Evolutionary conservation across 139 green algal species (phyloP), one percentile per base, ranked within the genome.

Genomic region (Chlamydomonas schloesseri): DNA sequence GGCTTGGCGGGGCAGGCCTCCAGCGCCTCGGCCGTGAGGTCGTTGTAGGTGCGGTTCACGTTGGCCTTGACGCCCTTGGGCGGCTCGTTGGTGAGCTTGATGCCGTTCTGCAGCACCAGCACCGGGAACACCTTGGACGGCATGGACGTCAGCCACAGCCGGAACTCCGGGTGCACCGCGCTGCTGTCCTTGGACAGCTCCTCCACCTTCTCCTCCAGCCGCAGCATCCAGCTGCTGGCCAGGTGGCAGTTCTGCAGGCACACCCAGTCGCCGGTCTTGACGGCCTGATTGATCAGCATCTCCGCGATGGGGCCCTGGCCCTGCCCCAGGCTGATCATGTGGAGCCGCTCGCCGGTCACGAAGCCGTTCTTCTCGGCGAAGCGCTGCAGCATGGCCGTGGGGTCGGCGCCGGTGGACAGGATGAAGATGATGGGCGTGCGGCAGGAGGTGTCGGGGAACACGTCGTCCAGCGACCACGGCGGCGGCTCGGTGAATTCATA

Each of bases 161-260:
- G 83, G 88, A 97, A 97, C 81, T 97, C 94, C 9, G 88, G 80
- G 89, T 97, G 92, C 75, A 95, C 84, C 9, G 34, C 29, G 24
- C 64, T 71, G 24, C 34, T 55, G 71, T 91, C 88, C 34, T 73
- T 82, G 21, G 69, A 55, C 58, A 93, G 64, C 88, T 93, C 89
- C 80, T 94, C 89, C 83, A 92, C 91, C 77, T 87, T 81, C 67
- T 90, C 77, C 73, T 94, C 90, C n/a, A 96, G 88, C 69, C 90
- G 80, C 26, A 93, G 83, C 95, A 98, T 97, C 95, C 96, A 98
- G 28, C 77, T 93, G n/a, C 81, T 92, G 1, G 95, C 96, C 42
- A 98, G 89, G 93, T 98, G 96, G 91, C 96, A 98, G 90, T 98
- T 98, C 93, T 98, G 95, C 68, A 98, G 92, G 89, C 93, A 97